These are phyloP conservation scores for Jimgerdemannia flammicorona DNA, from an alignment of 192 early-diverging fungal species.

Conservation along the genomic window DNA sequence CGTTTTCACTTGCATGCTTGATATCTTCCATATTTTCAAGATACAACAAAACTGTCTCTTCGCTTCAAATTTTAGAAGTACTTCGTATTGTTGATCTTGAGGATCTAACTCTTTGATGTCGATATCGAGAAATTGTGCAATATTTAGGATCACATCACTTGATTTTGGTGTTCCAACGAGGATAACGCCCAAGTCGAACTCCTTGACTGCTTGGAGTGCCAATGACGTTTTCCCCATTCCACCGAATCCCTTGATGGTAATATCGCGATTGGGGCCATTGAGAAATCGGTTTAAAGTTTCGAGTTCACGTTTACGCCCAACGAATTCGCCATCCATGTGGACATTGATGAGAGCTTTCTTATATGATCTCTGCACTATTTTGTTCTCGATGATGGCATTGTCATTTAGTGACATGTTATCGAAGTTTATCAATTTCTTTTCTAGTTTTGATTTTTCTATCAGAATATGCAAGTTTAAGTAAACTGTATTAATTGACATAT, in stretches of 20 bases:
- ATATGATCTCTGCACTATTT: too few species aligned
- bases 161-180: not conserved
- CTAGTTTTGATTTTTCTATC: too few species aligned
- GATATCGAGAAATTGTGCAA: not conserved
- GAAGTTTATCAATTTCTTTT: too few species aligned
- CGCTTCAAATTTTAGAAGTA: not conserved
- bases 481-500: too few species aligned
- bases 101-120: not conserved
- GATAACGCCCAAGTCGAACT: not conserved
- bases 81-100: not conserved
- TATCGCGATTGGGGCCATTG: not conserved
- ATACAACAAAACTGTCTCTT: not conserved
- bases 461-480: too few species aligned
- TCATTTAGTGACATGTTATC: too few species aligned
- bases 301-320: not conserved
- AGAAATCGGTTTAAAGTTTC: not conserved
- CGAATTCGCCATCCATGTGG: not conserved
- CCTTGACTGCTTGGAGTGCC: not conserved
- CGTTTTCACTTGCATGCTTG: not conserved
- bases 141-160: not conserved
- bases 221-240: not conserved
- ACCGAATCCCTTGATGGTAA: not conserved
- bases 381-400: too few species aligned
- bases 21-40: not conserved
- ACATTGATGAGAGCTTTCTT: not conserved